Percentiles rank a stretch among this genome's conserved stretches.
phyloP scores from a whole-genome alignment of 768 basidiomycete genomes.

The Hericium rajendrae region DNA sequence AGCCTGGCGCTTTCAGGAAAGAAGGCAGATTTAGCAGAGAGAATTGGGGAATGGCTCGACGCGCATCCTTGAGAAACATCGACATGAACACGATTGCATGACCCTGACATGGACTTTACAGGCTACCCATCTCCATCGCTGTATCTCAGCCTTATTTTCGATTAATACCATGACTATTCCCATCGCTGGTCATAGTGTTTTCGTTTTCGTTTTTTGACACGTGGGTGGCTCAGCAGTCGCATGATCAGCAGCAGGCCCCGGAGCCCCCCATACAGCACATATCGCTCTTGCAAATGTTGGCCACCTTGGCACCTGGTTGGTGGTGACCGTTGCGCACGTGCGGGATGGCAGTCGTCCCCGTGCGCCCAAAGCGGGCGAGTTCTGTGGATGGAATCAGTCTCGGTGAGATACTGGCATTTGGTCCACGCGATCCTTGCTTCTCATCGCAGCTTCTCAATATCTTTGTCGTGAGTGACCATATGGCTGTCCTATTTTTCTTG shows the following conservation, averaged over 20 bases:
- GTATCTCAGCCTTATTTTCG: too few species aligned
- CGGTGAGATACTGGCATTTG: not conserved
- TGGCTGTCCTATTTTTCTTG: not conserved
- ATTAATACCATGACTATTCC: too few species aligned
- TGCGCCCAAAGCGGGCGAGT: not conserved
- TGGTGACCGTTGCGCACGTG: not conserved
- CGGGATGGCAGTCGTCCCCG: not conserved
- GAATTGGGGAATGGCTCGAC: conserved; percentile 55
- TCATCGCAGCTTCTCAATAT: not conserved
- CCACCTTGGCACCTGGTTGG: too few species aligned
- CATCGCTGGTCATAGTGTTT: too few species aligned
- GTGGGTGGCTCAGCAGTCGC: too few species aligned
- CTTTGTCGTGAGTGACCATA: not conserved
- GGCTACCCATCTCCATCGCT: too few species aligned
- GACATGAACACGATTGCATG: too few species aligned
- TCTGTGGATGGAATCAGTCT: not conserved
- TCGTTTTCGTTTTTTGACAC: too few species aligned
- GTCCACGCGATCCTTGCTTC: not conserved
- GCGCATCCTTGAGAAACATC: conserved; percentile 15
- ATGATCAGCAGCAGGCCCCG: too few species aligned
- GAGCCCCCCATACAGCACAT: too few species aligned
- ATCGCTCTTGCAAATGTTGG: too few species aligned
- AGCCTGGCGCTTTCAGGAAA: conserved; percentile 52
- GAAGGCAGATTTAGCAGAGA: conserved; percentile 63
- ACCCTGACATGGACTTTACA: too few species aligned